Conservation (phyloP, 345 rosid genomes). For the Sapria himalayana region DNA sequence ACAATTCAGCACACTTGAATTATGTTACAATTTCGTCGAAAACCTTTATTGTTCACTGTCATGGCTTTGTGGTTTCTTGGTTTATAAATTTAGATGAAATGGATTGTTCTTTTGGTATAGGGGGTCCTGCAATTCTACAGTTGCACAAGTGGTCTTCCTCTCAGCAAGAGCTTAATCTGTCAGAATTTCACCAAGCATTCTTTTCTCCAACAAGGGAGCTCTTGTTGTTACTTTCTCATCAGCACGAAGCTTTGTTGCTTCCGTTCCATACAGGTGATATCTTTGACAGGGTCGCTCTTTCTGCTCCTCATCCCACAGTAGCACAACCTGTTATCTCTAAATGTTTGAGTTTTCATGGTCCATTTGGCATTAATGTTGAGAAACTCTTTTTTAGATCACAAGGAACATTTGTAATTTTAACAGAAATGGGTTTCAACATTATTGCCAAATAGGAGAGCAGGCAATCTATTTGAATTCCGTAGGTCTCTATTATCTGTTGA, state of each 20-base stretch:
- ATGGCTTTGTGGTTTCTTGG: no score
- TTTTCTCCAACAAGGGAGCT: conserved; percentile 71
- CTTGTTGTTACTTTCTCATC: conserved; percentile 42
- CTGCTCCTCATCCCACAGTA: neutral
- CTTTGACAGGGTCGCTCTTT: neutral
- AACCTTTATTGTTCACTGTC: no score
- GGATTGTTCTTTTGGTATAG: conserved; percentile 26
- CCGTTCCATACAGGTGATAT: conserved; percentile 45
- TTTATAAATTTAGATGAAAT: no score
- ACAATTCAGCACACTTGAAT: no score
- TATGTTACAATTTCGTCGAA: no score
- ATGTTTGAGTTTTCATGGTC: neutral
- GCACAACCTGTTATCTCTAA: neutral
- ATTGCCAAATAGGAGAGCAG: no score
- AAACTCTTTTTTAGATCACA: conserved; percentile 4
- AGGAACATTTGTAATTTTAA: neutral
- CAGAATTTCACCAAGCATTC: conserved; percentile 78
- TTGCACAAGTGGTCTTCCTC: conserved; percentile 65
- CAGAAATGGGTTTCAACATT: conserved; percentile 1
- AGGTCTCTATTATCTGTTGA: conserved; percentile 15
- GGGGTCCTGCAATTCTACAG: conserved; percentile 45
- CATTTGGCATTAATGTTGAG: conserved; percentile 1
- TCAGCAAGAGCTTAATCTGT: conserved; percentile 26
- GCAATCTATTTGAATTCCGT: conserved; percentile 16
- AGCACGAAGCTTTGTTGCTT: conserved; percentile 49